A percentile compares a stretch with the other conserved stretches of the same genome.
phyloP scores from a whole-genome alignment of 148 eudicot species.

The Chenopodium formosanum region DNA sequence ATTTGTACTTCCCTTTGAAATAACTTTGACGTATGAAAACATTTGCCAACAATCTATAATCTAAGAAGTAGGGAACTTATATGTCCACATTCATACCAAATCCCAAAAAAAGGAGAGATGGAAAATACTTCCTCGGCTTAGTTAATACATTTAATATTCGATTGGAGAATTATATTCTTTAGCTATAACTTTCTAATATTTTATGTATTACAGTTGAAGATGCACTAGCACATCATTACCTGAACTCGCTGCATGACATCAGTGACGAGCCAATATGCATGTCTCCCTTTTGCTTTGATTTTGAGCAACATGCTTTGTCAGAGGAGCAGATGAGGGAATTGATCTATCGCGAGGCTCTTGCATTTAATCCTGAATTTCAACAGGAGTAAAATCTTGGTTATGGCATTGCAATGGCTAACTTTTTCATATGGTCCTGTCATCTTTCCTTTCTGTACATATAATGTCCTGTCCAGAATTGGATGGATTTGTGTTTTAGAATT shows the following conservation, averaged over 20 bases:
- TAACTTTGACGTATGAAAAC: not conserved
- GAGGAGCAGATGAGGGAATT: constrained; percentile 97
- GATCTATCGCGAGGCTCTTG: constrained; percentile 84
- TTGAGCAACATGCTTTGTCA: constrained; percentile 78
- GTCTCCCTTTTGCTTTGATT: constrained; percentile 80
- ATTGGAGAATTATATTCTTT: not conserved
- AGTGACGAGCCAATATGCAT: constrained; percentile 81
- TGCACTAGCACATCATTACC: constrained; percentile 87
- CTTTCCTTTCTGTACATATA: constrained; percentile 24
- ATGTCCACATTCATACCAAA: not conserved
- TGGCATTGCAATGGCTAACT: not conserved
- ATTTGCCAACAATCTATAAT: not conserved
- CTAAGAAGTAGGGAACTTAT: not conserved
- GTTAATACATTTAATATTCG: not conserved
- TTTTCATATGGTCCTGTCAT: constrained; percentile 8
- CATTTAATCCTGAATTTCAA: constrained; percentile 85
- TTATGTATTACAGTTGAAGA: constrained; percentile 68
- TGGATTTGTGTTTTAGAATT: constrained; percentile 18
- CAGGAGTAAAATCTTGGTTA: constrained; percentile 29
- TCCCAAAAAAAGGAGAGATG: not conserved
- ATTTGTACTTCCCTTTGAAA: not conserved
- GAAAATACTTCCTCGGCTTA: not conserved
- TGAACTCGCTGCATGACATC: constrained; percentile 75
- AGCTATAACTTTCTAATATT: not conserved
- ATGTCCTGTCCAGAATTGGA: constrained; percentile 21